A percentile compares a stretch with the other conserved stretches of the same genome.
Conservation (phyloP, 345 rosid genomes). For the Aquilaria malaccensis region DNA sequence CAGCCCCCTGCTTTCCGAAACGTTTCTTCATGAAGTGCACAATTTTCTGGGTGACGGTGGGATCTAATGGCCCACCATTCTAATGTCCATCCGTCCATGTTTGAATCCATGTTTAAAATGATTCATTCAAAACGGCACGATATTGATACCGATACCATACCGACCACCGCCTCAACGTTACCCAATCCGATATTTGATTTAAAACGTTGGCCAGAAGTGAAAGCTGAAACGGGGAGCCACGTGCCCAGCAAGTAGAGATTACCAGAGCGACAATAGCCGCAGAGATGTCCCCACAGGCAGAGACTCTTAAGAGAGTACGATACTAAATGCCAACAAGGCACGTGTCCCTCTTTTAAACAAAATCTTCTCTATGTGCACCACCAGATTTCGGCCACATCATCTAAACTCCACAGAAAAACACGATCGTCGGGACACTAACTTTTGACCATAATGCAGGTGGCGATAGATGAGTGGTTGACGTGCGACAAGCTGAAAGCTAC, state of each 20-base stretch:
- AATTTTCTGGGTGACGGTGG: background rate
- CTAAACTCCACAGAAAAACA: constrained; percentile 4
- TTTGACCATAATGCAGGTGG: constrained; percentile 21
- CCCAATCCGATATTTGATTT: background rate
- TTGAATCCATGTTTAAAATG: background rate
- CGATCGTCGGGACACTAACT: constrained; percentile 6
- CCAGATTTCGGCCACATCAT: constrained; percentile 17
- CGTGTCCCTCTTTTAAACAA: constrained; percentile 13
- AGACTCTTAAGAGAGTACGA: constrained; percentile 18
- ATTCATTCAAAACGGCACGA: background rate
- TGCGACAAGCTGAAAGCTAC: constrained; percentile 22
- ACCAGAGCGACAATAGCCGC: constrained; percentile 1
- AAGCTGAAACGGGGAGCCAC: constrained; percentile 8
- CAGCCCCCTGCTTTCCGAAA: background rate
- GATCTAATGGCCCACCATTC: too few species aligned
- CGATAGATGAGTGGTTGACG: constrained; percentile 9
- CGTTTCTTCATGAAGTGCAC: background rate
- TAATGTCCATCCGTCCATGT: too few species aligned
- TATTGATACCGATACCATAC: too few species aligned
- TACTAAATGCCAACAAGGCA: constrained; percentile 1
- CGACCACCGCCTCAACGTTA: too few species aligned
- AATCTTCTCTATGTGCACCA: constrained; percentile 17
- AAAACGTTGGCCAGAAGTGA: background rate
- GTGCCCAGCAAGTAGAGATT: constrained; percentile 15
- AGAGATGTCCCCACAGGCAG: constrained; percentile 20